These are phyloP conservation scores for Phialocephala subalpina DNA, from an alignment of 2,329 filamentous ascomycete genomes.

Conservation along the genomic window DNA sequence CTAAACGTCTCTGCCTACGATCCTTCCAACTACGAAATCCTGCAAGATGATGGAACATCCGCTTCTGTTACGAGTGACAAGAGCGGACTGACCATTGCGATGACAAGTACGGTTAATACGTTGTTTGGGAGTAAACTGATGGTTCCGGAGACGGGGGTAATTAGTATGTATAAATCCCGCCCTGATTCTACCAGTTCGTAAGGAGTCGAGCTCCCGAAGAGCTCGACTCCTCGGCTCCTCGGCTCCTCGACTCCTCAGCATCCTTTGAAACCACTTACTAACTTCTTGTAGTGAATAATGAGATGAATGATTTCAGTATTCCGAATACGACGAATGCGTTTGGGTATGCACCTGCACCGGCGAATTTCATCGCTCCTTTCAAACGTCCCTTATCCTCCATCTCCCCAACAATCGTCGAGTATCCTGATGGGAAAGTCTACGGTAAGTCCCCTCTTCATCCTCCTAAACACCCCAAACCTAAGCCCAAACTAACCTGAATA, in stretches of 20 bases:
- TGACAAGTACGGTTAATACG: constrained; percentile 74
- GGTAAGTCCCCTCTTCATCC: constrained; percentile 33
- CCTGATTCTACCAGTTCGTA: no score
- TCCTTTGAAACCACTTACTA: no score
- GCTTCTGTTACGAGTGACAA: constrained; percentile 63
- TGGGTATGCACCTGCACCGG: constrained; percentile 67
- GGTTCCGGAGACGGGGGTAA: constrained; percentile 70
- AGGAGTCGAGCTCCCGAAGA: no score
- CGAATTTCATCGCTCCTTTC: constrained; percentile 71
- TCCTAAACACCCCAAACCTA: no score
- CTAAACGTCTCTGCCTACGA: constrained; percentile 68
- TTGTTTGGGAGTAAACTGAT: constrained; percentile 68
- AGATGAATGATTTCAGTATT: constrained; percentile 73
- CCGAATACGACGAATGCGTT: constrained; percentile 70
- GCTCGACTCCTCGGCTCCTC: no score
- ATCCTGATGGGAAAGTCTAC: constrained; percentile 63
- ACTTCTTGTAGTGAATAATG: no score
- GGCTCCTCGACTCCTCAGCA: no score
- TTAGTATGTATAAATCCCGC: no score
- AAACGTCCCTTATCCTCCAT: constrained; percentile 73
- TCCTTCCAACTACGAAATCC: constrained; percentile 64
- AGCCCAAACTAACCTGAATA: no score
- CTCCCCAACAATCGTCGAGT: constrained; percentile 68
- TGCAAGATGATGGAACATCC: constrained; percentile 58
- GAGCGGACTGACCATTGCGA: constrained; percentile 66